Conservation (phyloP, 768 basidiomycete species). For the Boletus patriciae region DNA sequence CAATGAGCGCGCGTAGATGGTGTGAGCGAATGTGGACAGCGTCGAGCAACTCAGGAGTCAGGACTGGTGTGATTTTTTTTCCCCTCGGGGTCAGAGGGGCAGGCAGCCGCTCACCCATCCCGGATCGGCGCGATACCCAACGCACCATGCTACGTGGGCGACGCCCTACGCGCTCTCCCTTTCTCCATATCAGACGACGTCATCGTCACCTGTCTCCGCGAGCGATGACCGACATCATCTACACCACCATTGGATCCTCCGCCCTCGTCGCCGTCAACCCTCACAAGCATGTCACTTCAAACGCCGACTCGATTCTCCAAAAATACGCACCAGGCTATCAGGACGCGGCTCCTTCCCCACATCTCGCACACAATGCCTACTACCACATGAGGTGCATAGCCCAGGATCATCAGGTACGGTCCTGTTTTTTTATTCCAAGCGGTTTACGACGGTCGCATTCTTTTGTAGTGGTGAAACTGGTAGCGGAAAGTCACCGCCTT, state of each 20-base stretch:
- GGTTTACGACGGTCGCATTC: neutral
- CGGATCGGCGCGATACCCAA: too few relatives aligned
- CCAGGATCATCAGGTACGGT: slow-evolving; percentile 89
- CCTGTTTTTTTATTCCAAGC: neutral
- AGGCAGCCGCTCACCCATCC: too few relatives aligned
- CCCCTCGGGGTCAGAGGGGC: too few relatives aligned
- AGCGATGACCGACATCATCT: slow-evolving; percentile 81
- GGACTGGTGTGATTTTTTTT: too few relatives aligned
- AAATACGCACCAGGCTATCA: slow-evolving; percentile 87
- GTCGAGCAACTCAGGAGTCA: too few relatives aligned
- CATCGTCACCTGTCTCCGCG: too few relatives aligned
- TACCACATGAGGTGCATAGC: slow-evolving; percentile 94
- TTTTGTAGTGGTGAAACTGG: too few relatives aligned
- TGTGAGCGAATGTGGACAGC: too few relatives aligned
- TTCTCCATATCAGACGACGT: too few relatives aligned
- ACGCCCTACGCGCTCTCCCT: too few relatives aligned
- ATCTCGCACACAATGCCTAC: slow-evolving; percentile 87
- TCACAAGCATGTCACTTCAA: slow-evolving; percentile 83
- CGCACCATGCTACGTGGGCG: too few relatives aligned
- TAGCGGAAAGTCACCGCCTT: slow-evolving; percentile 86
- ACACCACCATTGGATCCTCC: slow-evolving; percentile 70
- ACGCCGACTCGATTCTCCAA: slow-evolving; percentile 79
- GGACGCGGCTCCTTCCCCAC: slow-evolving; percentile 81
- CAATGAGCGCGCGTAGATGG: too few relatives aligned
- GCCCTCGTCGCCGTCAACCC: slow-evolving; percentile 88